These are phyloP conservation scores for Ilyonectria sp. DNA, from an alignment of 2,329 filamentous ascomycete genomes.

Conservation along the genomic window DNA sequence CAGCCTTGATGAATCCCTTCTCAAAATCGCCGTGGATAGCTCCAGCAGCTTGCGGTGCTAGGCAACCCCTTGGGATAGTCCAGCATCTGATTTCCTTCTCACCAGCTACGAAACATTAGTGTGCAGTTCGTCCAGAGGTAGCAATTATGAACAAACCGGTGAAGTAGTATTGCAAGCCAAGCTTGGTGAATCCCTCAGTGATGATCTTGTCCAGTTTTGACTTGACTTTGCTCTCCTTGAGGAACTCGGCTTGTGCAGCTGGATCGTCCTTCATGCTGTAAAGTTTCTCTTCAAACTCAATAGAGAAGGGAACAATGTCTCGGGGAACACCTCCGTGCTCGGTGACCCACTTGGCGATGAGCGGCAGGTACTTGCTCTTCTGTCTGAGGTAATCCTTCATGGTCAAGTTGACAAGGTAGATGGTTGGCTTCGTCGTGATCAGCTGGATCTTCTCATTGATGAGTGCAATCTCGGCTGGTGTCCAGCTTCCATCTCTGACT, in stretches of 20 bases:
- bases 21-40: conserved; percentile 61
- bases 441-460: conserved; percentile 63
- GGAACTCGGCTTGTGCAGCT: conserved; percentile 52
- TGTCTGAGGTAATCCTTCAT: conserved; percentile 64
- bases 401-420: conserved; percentile 62
- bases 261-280: conserved; percentile 57
- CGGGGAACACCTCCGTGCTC: conserved; percentile 58
- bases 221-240: conserved; percentile 59
- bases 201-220: conserved; percentile 60
- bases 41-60: conserved; percentile 59
- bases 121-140: background rate
- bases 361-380: conserved; percentile 62
- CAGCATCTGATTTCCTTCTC: conserved; percentile 64
- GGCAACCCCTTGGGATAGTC: conserved; percentile 56
- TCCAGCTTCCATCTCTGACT: conserved; percentile 60
- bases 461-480: conserved; percentile 59
- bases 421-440: conserved; percentile 62
- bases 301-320: conserved; percentile 61
- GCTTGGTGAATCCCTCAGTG: conserved; percentile 61
- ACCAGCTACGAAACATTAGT: conserved; percentile 50
- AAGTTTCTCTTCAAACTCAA: conserved; percentile 63
- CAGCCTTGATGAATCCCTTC: conserved; percentile 62
- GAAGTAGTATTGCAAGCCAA: conserved; percentile 62
- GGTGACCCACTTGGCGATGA: conserved; percentile 62
- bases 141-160: conserved; percentile 49